phyloP scores from a whole-genome alignment of 495 filamentous ascomycete genomes.

The Parathielavia appendiculata region DNA sequence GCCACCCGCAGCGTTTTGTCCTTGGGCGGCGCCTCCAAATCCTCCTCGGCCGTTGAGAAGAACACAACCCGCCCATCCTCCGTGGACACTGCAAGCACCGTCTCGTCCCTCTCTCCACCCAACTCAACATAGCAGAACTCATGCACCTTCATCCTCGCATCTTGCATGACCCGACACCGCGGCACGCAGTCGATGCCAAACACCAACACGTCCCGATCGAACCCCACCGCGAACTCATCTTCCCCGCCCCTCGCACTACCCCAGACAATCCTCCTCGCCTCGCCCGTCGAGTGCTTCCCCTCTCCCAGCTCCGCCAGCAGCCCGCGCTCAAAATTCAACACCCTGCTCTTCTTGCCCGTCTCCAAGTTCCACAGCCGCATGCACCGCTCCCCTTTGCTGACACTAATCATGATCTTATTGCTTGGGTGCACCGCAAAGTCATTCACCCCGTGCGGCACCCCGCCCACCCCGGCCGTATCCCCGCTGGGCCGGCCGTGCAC shows the following conservation, averaged over 20 bases:
- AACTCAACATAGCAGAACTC: conserved; percentile 64
- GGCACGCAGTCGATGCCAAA: conserved; percentile 86
- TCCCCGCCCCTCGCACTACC: conserved; percentile 54
- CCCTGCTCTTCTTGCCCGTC: conserved; percentile 90
- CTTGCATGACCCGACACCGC: conserved; percentile 63
- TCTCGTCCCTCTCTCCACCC: conserved; percentile 40
- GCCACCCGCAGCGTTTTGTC: conserved; percentile 40
- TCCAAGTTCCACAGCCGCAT: conserved; percentile 97
- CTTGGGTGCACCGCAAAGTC: conserved; percentile 93
- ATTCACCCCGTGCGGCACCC: conserved; percentile 83
- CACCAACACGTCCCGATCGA: conserved; percentile 78
- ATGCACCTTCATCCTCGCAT: conserved; percentile 71
- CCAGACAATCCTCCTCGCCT: conserved; percentile 83
- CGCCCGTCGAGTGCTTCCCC: conserved; percentile 67
- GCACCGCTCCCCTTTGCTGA: conserved; percentile 78
- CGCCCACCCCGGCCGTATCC: conserved; percentile 81
- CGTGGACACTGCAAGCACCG: conserved; percentile 72
- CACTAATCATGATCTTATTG: conserved; percentile 91
- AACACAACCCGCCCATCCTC: conserved; percentile 89
- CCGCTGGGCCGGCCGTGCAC: conserved; percentile 76
- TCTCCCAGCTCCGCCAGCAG: conserved; percentile 68
- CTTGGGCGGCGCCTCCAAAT: conserved; percentile 26
- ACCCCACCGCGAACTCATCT: conserved; percentile 82
- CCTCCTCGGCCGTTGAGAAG: conserved; percentile 57
- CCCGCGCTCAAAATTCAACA: conserved; percentile 71